Conservation (phyloP, 495 filamentous ascomycete genomes). For the Aspergillus steynii region DNA sequence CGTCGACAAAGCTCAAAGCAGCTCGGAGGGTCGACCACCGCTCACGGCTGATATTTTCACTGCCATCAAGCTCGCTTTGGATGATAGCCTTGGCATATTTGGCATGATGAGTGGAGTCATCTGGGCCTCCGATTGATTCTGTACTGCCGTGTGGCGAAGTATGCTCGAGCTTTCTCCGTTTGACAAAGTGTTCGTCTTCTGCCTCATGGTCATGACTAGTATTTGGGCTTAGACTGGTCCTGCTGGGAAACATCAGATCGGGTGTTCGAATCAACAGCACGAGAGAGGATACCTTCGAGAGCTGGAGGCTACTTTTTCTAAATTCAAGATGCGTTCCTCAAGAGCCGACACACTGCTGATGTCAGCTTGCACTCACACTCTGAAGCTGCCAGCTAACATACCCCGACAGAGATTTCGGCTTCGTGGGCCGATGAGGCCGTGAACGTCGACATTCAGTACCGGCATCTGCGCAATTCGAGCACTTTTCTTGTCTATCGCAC, state of each 20-base stretch:
- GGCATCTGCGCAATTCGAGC: background rate
- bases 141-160: background rate
- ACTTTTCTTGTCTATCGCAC: background rate
- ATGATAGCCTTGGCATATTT: background rate
- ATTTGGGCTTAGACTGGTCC: background rate
- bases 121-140: background rate
- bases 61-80: background rate
- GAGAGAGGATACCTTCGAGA: background rate
- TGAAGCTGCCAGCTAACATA: background rate
- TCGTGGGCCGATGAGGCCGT: background rate
- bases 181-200: background rate
- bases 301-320: background rate
- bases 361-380: background rate
- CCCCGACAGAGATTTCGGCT: background rate
- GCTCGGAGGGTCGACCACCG: background rate
- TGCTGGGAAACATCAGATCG: background rate
- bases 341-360: background rate
- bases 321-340: background rate
- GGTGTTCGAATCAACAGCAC: too few species aligned
- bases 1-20: background rate
- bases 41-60: background rate
- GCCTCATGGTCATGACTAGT: background rate
- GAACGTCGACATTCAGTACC: background rate
- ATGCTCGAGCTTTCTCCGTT: background rate
- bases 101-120: constrained; percentile 2